phyloP scores from a whole-genome alignment of 2,329 filamentous ascomycete species.

The Colletotrichum tropicale region DNA sequence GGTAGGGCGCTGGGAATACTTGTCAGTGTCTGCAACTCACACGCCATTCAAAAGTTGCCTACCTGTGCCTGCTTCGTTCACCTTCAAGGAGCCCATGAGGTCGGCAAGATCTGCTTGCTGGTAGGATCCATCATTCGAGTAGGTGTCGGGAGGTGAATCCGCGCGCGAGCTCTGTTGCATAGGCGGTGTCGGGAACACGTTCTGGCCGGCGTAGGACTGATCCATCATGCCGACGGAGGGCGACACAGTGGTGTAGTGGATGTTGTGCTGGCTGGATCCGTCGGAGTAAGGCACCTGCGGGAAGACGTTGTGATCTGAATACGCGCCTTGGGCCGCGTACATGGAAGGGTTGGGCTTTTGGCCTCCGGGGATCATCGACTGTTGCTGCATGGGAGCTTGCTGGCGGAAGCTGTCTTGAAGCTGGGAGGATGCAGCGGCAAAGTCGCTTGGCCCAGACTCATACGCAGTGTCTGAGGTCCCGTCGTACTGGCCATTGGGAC shows the following conservation, averaged over 20 bases:
- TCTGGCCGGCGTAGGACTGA: constrained; percentile 51
- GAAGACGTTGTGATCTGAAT: constrained; percentile 52
- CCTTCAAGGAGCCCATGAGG: constrained; percentile 83
- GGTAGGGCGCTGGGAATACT: constrained; percentile 75
- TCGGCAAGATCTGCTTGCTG: constrained; percentile 77
- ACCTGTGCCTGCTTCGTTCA: constrained; percentile 88
- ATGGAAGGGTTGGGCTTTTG: constrained; percentile 45
- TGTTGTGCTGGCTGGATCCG: constrained; percentile 46
- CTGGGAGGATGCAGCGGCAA: constrained; percentile 38
- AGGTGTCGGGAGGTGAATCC: constrained; percentile 52
- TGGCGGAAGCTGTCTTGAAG: constrained; percentile 53
- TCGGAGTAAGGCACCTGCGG: constrained; percentile 52
- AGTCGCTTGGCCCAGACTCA: constrained; percentile 41
- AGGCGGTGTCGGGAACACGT: constrained; percentile 60
- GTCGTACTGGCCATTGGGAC: constrained; percentile 81
- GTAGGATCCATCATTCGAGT: constrained; percentile 64
- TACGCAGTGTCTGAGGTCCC: constrained; percentile 52
- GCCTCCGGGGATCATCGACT: constrained; percentile 46
- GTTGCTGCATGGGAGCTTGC: constrained; percentile 56
- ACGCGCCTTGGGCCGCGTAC: constrained; percentile 55
- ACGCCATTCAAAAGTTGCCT: constrained; percentile 33
- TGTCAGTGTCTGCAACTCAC: background rate
- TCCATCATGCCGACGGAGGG: constrained; percentile 55
- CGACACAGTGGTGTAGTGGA: constrained; percentile 60
- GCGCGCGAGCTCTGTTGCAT: constrained; percentile 46